Evolutionary conservation across 495 filamentous ascomycete genomes (phyloP), one percentile per base, ranked within the genome.

Genomic region (Diplogelasinospora grovesii): DNA sequence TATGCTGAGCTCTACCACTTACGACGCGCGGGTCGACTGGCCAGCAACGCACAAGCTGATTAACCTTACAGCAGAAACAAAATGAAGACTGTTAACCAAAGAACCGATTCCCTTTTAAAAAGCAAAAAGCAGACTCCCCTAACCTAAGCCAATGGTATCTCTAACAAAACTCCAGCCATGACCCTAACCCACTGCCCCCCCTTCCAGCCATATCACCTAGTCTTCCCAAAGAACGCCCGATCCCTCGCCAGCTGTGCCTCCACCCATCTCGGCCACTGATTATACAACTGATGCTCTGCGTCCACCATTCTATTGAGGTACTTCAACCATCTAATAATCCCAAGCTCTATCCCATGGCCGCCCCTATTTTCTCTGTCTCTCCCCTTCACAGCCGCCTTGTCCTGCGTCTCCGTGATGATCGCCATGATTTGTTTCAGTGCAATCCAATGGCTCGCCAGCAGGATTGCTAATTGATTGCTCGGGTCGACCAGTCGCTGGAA

Each of bases 371-470:
- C 40, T 29, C 11, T 16, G 7, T 30, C 22, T 19, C 50, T 45
- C 39, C 26, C 25, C 36, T 54, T 48, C 6, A 26, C 43, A 7
- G 32, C 15, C 6, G 11, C 47, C 13, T 20, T 41, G 22, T 41
- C 28, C 49, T 71, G 61, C 19, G 44, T 45, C 19, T 59, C 52
- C 7, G 57, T 64, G 23, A 75, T 61, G 25, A 65, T 66, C 4
- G 63, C 65, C 70, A 81, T 73, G 53, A 80, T 68, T 36, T 71
- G 61, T 54, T 77, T 72, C 13, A 80, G 36, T 6, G 74, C 65
- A 27, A 81, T 68, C 60, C 75, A 81, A 60, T 82, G 78, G 24
- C 74, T 46, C 10, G 71, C 67, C 6, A 83, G 52, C n/a, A 81
- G 52, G 26, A 73, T 53, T 5, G 61, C 59, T 9, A 68, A 54